Evolutionary conservation across 1,284 basidiomycete species (phyloP).

Genomic region (Moniliella sp.): DNA sequence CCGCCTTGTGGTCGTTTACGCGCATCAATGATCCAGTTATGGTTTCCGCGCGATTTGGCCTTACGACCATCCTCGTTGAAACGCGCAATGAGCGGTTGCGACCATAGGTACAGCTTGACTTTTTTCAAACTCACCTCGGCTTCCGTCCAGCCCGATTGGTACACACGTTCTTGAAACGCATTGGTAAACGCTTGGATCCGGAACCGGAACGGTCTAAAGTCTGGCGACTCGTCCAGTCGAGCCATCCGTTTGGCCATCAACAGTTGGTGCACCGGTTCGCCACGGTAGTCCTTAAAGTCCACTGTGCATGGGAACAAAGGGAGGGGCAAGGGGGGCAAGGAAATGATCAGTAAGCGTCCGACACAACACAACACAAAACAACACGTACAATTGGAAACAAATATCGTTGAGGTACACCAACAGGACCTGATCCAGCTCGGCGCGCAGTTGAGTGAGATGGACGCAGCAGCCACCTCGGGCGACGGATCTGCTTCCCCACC

Average conservation of each 20-base stretch:
- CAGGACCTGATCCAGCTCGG: slow-evolving; percentile 70
- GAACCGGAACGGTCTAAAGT: slow-evolving; percentile 97
- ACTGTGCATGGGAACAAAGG: too few species aligned
- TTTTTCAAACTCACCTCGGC: slow-evolving; percentile 39
- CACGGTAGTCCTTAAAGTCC: slow-evolving; percentile 74
- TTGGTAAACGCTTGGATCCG: slow-evolving; percentile 95
- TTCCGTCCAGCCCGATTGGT: slow-evolving; percentile 38
- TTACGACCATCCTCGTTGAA: slow-evolving; percentile 98
- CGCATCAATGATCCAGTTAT: slow-evolving; percentile 96
- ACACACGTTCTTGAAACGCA: slow-evolving; percentile 72
- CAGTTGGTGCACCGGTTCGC: slow-evolving; percentile 90
- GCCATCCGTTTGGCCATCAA: slow-evolving; percentile 53
- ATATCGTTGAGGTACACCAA: slow-evolving; percentile 65
- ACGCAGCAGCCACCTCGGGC: too few species aligned
- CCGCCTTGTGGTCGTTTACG: slow-evolving; percentile 49
- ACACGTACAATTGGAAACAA: slow-evolving; percentile 49
- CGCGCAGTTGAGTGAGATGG: slow-evolving; percentile 56
- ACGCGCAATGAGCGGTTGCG: slow-evolving; percentile 69
- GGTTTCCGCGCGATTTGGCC: slow-evolving; percentile 95
- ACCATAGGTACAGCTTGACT: slow-evolving; percentile 87
- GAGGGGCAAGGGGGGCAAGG: not conserved
- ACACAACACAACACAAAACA: slow-evolving; percentile 1
- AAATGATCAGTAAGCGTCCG: slow-evolving; percentile 1
- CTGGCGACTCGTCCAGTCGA: slow-evolving; percentile 49
- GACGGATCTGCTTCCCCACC: too few species aligned